phyloP scores from a whole-genome alignment of 768 basidiomycete species.

The Boletus sensibilis region DNA sequence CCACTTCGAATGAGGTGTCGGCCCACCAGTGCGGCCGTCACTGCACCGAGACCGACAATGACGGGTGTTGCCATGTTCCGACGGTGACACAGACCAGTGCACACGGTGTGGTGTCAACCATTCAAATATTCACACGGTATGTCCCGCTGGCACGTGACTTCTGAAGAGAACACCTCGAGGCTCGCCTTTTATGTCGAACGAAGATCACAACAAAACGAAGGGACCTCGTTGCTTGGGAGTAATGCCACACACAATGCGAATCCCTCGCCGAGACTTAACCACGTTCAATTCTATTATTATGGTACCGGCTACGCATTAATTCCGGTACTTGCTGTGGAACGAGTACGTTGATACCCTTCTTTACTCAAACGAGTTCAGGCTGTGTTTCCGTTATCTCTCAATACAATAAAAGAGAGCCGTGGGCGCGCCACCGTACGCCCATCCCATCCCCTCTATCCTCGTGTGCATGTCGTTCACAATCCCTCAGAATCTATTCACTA shows the following conservation, averaged over 20 bases:
- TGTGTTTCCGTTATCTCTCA: background rate
- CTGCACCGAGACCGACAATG: slow-evolving; percentile 72
- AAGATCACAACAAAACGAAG: background rate
- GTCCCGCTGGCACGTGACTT: slow-evolving; percentile 15
- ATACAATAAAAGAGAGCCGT: slow-evolving; percentile 4
- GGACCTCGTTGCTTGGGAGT: background rate
- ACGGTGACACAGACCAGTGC: no score
- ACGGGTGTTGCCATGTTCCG: slow-evolving; percentile 79
- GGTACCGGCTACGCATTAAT: background rate
- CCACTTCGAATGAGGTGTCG: slow-evolving; percentile 68
- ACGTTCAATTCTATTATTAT: background rate
- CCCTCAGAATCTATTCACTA: slow-evolving; percentile 36
- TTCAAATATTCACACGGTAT: no score
- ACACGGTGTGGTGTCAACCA: background rate
- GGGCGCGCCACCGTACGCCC: background rate
- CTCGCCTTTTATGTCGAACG: no score
- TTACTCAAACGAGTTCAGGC: background rate
- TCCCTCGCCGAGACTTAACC: background rate
- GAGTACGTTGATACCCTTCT: background rate
- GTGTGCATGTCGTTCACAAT: slow-evolving; percentile 23
- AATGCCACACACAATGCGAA: background rate
- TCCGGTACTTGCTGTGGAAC: slow-evolving; percentile 16
- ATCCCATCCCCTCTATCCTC: background rate
- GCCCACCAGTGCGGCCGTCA: slow-evolving; percentile 73
- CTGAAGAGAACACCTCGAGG: no score